These are phyloP conservation scores for Quercus lobata DNA, from an alignment of 331 rosid genomes.

Conservation along the genomic window DNA sequence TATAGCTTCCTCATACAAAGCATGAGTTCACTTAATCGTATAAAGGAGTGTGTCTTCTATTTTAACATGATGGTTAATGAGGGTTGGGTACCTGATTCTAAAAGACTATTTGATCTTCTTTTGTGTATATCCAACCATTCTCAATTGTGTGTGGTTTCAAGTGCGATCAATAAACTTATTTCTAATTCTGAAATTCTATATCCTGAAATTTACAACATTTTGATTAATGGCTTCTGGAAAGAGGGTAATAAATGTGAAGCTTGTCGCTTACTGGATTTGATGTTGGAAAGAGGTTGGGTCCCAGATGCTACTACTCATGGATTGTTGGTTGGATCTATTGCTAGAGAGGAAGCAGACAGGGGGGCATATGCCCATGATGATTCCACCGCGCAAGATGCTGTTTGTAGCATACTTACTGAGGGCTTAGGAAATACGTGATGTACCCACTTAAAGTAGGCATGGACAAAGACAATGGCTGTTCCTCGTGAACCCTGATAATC, in stretches of 20 bases:
- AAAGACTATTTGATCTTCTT: conserved; percentile 45
- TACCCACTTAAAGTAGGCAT: conserved; percentile 11
- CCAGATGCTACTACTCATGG: conserved; percentile 75
- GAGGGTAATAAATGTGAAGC: conserved; percentile 67
- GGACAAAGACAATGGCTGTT: conserved; percentile 21
- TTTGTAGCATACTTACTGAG: conserved; percentile 67
- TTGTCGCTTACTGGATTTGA: conserved; percentile 48
- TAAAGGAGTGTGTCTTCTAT: conserved; percentile 43
- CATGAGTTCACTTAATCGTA: conserved; percentile 42
- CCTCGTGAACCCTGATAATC: conserved; percentile 26
- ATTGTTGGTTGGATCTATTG: conserved; percentile 62
- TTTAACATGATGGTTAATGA: conserved; percentile 62
- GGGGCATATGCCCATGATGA: conserved; percentile 12
- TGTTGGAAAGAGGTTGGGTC: conserved; percentile 89
- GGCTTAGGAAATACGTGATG: conserved; percentile 42
- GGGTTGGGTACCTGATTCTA: conserved; percentile 63
- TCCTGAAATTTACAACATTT: conserved; percentile 47
- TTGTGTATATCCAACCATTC: conserved; percentile 43
- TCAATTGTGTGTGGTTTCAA: conserved; percentile 45
- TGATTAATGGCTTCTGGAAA: conserved; percentile 71
- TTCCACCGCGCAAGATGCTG: conserved; percentile 39
- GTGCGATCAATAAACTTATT: conserved; percentile 44
- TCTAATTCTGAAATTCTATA: conserved; percentile 29
- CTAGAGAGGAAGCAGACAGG: conserved; percentile 24
- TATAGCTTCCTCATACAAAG: conserved; percentile 60